Evolutionary conservation across 2,329 filamentous ascomycete genomes (phyloP), one percentile per base, ranked within the genome.

Genomic region (Exophiala alcalophila): DNA sequence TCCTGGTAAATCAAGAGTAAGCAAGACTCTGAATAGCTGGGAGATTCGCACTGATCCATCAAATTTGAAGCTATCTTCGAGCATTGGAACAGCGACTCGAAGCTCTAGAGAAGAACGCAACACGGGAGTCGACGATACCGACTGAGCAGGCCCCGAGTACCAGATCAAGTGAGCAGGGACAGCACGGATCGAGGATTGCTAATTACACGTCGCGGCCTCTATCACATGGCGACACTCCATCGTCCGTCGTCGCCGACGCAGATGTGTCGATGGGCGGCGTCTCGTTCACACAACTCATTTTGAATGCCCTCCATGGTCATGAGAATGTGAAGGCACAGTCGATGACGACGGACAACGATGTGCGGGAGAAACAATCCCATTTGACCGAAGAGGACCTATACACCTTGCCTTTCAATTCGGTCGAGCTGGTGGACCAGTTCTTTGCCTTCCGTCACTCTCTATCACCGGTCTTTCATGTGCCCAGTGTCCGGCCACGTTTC

Each of bases 1-100:
- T 33, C 16, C 16, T 33, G 9, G 31, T 33, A n/a, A 18, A 33
- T 5, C 31, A 33, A 14, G 31, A 33, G 31, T 33, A 23, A 19
- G 18, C 31, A 19, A 14, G 6, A n/a, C n/a, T n/a, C n/a, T n/a
- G n/a, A n/a, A n/a, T n/a, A n/a, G n/a, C n/a, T n/a, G n/a, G 14
- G 14, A 7, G 6, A 23, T 14, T n/a, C 19, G 14, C 3, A 4
- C 31, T 23, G 16, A 33, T 19, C 5, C 31, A 2, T 11, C n/a
- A 9, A 21, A 23, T n/a, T 14, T 14, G 18, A 3, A 33, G 31
- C 3, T 33, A 33, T n/a, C 31, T 33, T 3, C 5, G 9, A 33
- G 18, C 31, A 18, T 20, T 33, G 9, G 31, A 33, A 18, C 31
- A 23, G 23, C 16, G 31, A 11, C 5, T 23, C n/a, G 15, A 21